Evolutionary conservation across 2,329 filamentous ascomycete genomes (phyloP).

Genomic region (Fusarium pseudograminearum): DNA sequence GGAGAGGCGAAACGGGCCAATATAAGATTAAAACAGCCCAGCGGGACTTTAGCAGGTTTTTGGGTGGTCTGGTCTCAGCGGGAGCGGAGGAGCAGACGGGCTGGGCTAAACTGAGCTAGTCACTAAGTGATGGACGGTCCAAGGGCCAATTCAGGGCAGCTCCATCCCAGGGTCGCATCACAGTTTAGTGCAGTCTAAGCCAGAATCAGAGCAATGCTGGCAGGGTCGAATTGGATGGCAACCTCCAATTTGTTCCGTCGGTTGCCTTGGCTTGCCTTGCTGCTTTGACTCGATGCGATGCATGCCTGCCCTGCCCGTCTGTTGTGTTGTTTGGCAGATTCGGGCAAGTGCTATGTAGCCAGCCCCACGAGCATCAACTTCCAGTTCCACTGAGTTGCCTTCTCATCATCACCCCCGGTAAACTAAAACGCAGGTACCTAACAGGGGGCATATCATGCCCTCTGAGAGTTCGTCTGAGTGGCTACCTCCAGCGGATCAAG

Average conservation of each 20-base stretch:
- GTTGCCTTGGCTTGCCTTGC: conserved; percentile 17
- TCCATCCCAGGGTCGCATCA: conserved; percentile 25
- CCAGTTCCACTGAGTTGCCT: neutral
- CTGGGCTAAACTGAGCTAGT: neutral
- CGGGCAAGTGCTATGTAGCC: neutral
- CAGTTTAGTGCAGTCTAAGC: conserved; percentile 10
- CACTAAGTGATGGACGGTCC: neutral
- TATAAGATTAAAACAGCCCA: conserved; percentile 36
- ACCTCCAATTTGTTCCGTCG: conserved; percentile 21
- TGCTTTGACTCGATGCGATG: neutral
- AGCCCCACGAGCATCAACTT: conserved; percentile 28
- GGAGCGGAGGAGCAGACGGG: conserved; percentile 17
- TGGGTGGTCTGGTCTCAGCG: conserved; percentile 41
- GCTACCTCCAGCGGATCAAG: conserved; percentile 29
- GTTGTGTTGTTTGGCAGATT: conserved; percentile 3
- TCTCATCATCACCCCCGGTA: conserved; percentile 13
- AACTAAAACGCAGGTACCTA: conserved; percentile 39
- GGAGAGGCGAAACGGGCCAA: conserved; percentile 39
- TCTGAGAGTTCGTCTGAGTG: conserved; percentile 36
- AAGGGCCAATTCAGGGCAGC: conserved; percentile 15
- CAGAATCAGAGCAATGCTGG: conserved; percentile 11
- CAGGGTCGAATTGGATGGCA: conserved; percentile 32
- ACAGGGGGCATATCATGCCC: conserved; percentile 3
- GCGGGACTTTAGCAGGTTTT: conserved; percentile 38
- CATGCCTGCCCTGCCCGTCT: conserved; percentile 6